Base-by-base conservation (phyloP, 2,329 filamentous ascomycete species). In the Phialophora verrucosa region DNA sequence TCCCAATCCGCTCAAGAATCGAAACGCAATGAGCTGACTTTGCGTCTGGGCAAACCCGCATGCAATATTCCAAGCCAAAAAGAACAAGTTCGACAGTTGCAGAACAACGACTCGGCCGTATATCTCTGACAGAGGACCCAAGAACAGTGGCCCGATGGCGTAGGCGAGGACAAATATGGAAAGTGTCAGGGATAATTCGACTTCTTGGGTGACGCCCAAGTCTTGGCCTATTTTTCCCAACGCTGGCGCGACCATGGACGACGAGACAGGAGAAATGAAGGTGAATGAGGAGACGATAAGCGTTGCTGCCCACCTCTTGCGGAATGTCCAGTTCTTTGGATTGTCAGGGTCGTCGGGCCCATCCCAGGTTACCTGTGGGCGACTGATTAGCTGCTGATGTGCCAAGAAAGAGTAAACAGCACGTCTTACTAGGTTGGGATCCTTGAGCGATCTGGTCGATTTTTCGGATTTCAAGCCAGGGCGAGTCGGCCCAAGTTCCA, bases 231-330 rank as follows among this genome's bases (percentile, higher is more conserved):
- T 85, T 2, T 79, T 74, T 10, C 75, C 74, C 47, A 90, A 71
- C 0, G 81, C 83, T 0, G 84, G 84, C 0, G 84, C 81, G 2
- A 85, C 74, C 83, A 90, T 89, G 42, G 85, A 85, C 4, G 85
- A 87, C 1, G 87, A 86, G 29, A 90, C 85, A 0, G 88, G 87
- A 2, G 86, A 87, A 66, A 89, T 85, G 69, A 89, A 82, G 1
- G 86, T 87, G 73, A 88, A 88, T 58, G 80, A 77, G 0, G 86
- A 83, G 32, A 88, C 79, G 62, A 86, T 79, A 47, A 86, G 77
- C 1, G 85, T 83, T 23, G 83, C 82, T 1, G 77, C 76, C 87
- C 87, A 89, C 75, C 88, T 89, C 73, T 81, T 83, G 35, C 75
- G 77, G 32, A 76, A 77, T 0, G 79, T 66, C 87, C 87, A 90